Conservation (phyloP, 83 land plant genomes). For the Larix sibirica region DNA sequence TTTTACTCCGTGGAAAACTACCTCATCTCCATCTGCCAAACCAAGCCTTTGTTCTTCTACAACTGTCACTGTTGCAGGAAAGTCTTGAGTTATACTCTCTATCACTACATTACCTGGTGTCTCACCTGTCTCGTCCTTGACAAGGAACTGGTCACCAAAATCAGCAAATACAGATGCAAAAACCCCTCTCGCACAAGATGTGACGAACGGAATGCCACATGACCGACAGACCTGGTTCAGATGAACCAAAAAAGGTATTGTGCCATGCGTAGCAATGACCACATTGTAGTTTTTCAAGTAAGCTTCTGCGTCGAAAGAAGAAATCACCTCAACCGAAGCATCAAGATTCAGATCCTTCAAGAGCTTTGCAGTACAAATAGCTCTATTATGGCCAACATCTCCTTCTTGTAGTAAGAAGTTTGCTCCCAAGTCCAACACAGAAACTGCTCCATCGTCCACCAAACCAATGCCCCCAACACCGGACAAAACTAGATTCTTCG, state of each 20-base stretch:
- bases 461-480: constrained; percentile 43
- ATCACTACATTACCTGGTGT: constrained; percentile 32
- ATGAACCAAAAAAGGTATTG: constrained; percentile 29
- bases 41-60: constrained; percentile 69
- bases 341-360: constrained; percentile 33
- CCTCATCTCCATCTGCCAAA: constrained; percentile 51
- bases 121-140: constrained; percentile 44
- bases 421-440: constrained; percentile 36
- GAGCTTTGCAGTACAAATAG: constrained; percentile 25
- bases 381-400: constrained; percentile 47
- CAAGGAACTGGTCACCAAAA: constrained; percentile 38
- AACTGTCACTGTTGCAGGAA: constrained; percentile 55
- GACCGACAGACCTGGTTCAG: constrained; percentile 38
- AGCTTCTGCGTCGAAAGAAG: constrained; percentile 26
- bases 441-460: constrained; percentile 43
- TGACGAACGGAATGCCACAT: constrained; percentile 31
- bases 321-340: constrained; percentile 24
- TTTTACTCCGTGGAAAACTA: constrained; percentile 39
- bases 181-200: constrained; percentile 35
- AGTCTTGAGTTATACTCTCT: constrained; percentile 56
- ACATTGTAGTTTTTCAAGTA: constrained; percentile 21
- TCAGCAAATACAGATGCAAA: constrained; percentile 49
- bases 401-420: constrained; percentile 38
- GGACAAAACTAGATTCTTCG: constrained; percentile 46
- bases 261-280: constrained; percentile 37